These are phyloP conservation scores for Capsicum pubescens DNA, from an alignment of 257 asterid genomes.

Conservation along the genomic window DNA sequence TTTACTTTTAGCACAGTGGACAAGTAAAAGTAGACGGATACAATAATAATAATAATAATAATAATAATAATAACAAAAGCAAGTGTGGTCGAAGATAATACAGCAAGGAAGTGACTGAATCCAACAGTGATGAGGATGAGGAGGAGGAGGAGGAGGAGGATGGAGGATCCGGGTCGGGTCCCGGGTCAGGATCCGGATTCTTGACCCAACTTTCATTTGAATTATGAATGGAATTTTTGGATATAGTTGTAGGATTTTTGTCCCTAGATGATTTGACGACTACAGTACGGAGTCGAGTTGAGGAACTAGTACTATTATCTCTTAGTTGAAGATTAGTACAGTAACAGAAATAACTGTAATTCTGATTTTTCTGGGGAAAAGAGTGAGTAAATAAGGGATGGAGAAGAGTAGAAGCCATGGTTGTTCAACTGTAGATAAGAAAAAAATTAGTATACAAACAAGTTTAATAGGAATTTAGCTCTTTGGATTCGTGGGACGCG, in stretches of 20 bases:
- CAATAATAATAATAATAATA: too few species aligned
- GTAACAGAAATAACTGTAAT: slow-evolving; percentile 28
- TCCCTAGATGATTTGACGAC: slow-evolving; percentile 39
- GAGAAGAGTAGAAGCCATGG: slow-evolving; percentile 37
- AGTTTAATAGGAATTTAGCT: not conserved
- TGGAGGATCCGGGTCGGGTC: slow-evolving; percentile 32
- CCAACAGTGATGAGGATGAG: not conserved
- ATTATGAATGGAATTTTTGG: slow-evolving; percentile 26
- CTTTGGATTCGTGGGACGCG: not conserved
- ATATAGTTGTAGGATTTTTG: slow-evolving; percentile 40
- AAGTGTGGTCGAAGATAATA: slow-evolving; percentile 45
- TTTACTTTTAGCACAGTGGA: too few species aligned
- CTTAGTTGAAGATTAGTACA: slow-evolving; percentile 37
- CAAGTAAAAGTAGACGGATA: too few species aligned
- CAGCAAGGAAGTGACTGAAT: slow-evolving; percentile 35
- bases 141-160: not conserved
- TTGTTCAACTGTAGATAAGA: not conserved
- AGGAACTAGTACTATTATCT: slow-evolving; percentile 16
- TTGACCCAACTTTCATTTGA: slow-evolving; percentile 36
- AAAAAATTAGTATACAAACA: not conserved
- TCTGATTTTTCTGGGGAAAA: not conserved
- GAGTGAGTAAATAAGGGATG: slow-evolving; percentile 31
- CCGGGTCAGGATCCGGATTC: slow-evolving; percentile 32
- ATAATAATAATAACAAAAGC: not conserved
- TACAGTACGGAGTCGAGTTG: slow-evolving; percentile 43